Base-by-base conservation (phyloP, 2,329 filamentous ascomycete genomes). In the Scedosporium minutisporum region DNA sequence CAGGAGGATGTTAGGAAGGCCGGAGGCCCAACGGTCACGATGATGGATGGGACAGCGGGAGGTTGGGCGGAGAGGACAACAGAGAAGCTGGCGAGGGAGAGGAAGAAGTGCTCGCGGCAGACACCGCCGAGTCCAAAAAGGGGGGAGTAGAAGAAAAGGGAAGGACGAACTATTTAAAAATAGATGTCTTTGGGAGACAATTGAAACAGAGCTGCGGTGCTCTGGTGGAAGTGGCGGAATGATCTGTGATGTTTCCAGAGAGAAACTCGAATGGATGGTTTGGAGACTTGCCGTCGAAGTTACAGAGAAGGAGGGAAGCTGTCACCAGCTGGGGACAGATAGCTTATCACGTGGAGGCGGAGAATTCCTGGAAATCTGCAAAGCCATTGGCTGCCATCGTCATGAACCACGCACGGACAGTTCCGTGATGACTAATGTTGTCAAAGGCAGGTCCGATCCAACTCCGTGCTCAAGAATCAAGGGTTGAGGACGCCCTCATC, bases 151-250 rank as follows among this genome's bases (percentile, higher is more conserved):
- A 59, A 62, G 60, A 55, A 66, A 62, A 63, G 63, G 65, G 63
- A 59, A 62, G 57, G 65, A 66, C 66, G 65, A 67, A 67, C 66
- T 66, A 62, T 66, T 63, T 18, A 14, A 61, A 51, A 61, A 57
- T 58, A 27, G 33, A 57, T 51, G 60, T 21, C 60, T 61, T 59
- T 23, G 23, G 10, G 48, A 55, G 60, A 57, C 46, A 61, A 61
- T 41, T 33, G 21, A 33, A 33, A 16, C 27, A 18, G 44, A 53
- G 59, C 59, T 21, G 9, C n/a, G 44, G 23, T 7, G 44, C 23
- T 38, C 21, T 38, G 23, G 21, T 29, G 14, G 44, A 51, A 33
- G 41, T 33, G 44, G 25, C 48, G 59, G 10, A 29, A 10, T 21
- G 16, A 27, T 23, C 44, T 51, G 41, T 27, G 59, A 33, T 61